These are phyloP conservation scores for Urochloa ruziziensis DNA, from an alignment of 176 grass and related monocot genomes.

Conservation along the genomic window DNA sequence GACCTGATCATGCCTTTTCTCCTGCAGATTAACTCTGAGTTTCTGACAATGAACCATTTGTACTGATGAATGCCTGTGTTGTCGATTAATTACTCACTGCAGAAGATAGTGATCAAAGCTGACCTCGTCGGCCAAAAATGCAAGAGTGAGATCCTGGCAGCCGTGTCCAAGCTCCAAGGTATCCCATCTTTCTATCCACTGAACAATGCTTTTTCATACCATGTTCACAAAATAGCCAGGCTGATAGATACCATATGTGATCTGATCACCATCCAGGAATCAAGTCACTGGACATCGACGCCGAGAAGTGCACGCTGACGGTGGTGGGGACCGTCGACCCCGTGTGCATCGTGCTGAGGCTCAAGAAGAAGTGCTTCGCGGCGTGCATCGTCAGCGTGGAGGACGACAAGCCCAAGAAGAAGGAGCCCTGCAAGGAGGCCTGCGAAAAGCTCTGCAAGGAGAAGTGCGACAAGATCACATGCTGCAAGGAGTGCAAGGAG, in stretches of 20 bases:
- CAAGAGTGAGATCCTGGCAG: slow-evolving; percentile 38
- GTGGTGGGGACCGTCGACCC: slow-evolving; percentile 60
- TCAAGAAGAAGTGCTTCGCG: slow-evolving; percentile 40
- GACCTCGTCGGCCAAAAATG: slow-evolving; percentile 28
- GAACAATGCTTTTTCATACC: neutral
- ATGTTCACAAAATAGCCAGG: neutral
- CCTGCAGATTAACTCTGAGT: neutral
- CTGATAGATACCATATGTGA: neutral
- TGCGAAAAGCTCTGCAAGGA: slow-evolving; percentile 49
- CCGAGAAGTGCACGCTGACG: slow-evolving; percentile 56
- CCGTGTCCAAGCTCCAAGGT: slow-evolving; percentile 44
- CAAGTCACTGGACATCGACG: slow-evolving; percentile 47
- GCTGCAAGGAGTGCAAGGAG: slow-evolving; percentile 43
- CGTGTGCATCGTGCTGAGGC: slow-evolving; percentile 29
- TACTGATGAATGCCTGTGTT: neutral
- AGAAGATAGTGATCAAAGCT: slow-evolving; percentile 59
- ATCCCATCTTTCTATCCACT: neutral
- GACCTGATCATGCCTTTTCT: neutral
- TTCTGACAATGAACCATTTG: neutral
- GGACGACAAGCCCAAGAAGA: slow-evolving; percentile 46
- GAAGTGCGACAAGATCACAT: slow-evolving; percentile 21
- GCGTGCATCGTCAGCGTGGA: slow-evolving; percentile 41
- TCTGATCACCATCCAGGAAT: slow-evolving; percentile 29
- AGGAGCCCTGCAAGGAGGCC: slow-evolving; percentile 39
- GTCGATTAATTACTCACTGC: neutral